Percentiles rank a stretch among this genome's conserved stretches.
These are phyloP conservation scores for Aspergillus hortae DNA, from an alignment of 2,329 filamentous ascomycete genomes.

Conservation along the genomic window DNA sequence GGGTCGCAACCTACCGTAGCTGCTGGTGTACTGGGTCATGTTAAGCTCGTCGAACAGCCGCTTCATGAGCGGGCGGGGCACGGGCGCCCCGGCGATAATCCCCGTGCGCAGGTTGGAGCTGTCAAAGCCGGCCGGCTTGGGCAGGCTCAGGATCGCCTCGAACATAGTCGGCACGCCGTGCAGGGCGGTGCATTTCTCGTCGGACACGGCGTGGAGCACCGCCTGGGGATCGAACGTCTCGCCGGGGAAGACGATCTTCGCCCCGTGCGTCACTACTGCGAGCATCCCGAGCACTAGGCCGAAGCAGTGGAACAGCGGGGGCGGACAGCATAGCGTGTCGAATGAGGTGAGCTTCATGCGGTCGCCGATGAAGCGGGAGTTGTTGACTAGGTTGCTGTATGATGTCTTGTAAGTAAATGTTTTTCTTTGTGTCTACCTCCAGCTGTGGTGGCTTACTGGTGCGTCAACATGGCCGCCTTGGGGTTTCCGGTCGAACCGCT, in stretches of 20 bases:
- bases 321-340: constrained; percentile 75
- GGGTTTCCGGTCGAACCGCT: constrained; percentile 70
- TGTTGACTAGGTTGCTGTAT: constrained; percentile 52
- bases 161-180: constrained; percentile 86
- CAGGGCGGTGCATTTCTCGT: constrained; percentile 68
- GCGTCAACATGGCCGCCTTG: constrained; percentile 72
- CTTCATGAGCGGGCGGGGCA: constrained; percentile 72
- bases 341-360: constrained; percentile 65
- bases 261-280: constrained; percentile 68
- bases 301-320: constrained; percentile 83
- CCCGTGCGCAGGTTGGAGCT: constrained; percentile 63
- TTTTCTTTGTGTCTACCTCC: neutral
- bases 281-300: constrained; percentile 74
- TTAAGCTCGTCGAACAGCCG: constrained; percentile 66
- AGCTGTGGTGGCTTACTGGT: constrained; percentile 47
- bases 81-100: constrained; percentile 74
- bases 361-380: constrained; percentile 68
- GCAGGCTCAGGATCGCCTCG: constrained; percentile 57
- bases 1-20: constrained; percentile 44
- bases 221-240: constrained; percentile 69
- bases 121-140: constrained; percentile 47
- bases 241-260: constrained; percentile 71
- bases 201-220: constrained; percentile 63
- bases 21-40: constrained; percentile 70
- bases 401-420: constrained; percentile 1